Base-by-base conservation (phyloP, 108 stramenopile genomes). In the Discostella stelligeroides region DNA sequence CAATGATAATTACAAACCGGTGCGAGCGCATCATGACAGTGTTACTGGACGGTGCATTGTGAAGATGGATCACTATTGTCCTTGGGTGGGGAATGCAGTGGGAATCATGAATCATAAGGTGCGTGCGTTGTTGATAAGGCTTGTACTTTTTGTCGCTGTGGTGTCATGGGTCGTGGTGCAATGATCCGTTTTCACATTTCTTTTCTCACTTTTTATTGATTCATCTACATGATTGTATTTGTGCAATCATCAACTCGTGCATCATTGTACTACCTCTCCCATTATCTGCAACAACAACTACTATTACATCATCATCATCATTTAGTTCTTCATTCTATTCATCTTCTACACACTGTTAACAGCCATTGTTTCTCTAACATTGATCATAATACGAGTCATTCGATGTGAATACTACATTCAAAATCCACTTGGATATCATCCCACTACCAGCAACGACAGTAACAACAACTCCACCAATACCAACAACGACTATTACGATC, bases 21-120 rank as follows among this genome's bases (percentile, higher is more conserved):
- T 69, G 2, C 70, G 94, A 34, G 91, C 94, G 17, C 94, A 95
- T 74, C 94, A 95, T 74, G 94, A 95, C 68, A 81, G 79, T 8
- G 94, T 95, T 18, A 95, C 94, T 1, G 91, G 91, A 9, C 83
- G 94, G 49, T 95, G 93, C 72, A 79, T 94, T 54, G 75, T 79
- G 13, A 81, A 81, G 55, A 73, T 88, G 72, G 82, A 84, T 40
- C 66, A 73, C 51, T 58, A 63, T 51, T 66, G 70, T 82, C 95
- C 96, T 0, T 98, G 98, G 98, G 92, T 97, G 11, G 95, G 97
- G 66, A 98, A 98, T 79, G 96, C 96, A 50, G 86, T 98, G n/a
- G 99, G 97, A 56, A 89, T 94, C 3, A 60, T 86, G 66, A 94
- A 94, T 71, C 92, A 94, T 70, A 94, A 94, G 74, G 74, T 68